Evolutionary conservation across 345 rosid genomes (phyloP), one percentile per base, ranked within the genome.

Genomic region (Pugionium dolabratum): DNA sequence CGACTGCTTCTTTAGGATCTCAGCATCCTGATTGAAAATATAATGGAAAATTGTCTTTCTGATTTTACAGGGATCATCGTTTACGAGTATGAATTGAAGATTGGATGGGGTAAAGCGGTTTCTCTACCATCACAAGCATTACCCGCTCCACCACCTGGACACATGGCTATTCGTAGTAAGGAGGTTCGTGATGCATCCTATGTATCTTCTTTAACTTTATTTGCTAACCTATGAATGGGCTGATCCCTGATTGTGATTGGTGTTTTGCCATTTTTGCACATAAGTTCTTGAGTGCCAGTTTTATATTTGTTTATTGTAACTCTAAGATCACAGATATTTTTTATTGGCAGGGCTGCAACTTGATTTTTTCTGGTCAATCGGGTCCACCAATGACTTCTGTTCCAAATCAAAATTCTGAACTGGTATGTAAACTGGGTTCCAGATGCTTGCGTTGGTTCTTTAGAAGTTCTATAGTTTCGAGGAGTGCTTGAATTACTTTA

Each of bases 71-170:
- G 99, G 70, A 90, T 95, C 41, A 78, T 95, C 57, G 95, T 95
- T 32, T 95, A 89, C 63, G 99, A 91, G 72, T 95, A 91, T 68
- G 99, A 91, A 71, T 71, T 95, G 80, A 95, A 91, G 74, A 91
- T 95, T 67, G 99, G 99, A 35, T 95, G 99, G 99, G 99, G 99
- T 55, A 95, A 95, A 76, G 90, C 99, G 66, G 99, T 95, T 60
- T 95, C 98, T 72, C 94, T 91, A 70, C 99, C 99, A 66, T 89
- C 99, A 51, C 99, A 95, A 79, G 96, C 99, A 4, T 74, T 91
- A 34, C 99, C 99, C 37, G 99, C 99, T 76, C 98, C 99, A 3
- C 98, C 99, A 30, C 97, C 99, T 31, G 97, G 97, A 58, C 99
- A 95, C 1, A 95, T 95, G 99, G 99, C 97, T 69, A 91, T 95